Base-by-base conservation (phyloP, 805 yeast genomes). In the Wickerhamia fluorescens region DNA sequence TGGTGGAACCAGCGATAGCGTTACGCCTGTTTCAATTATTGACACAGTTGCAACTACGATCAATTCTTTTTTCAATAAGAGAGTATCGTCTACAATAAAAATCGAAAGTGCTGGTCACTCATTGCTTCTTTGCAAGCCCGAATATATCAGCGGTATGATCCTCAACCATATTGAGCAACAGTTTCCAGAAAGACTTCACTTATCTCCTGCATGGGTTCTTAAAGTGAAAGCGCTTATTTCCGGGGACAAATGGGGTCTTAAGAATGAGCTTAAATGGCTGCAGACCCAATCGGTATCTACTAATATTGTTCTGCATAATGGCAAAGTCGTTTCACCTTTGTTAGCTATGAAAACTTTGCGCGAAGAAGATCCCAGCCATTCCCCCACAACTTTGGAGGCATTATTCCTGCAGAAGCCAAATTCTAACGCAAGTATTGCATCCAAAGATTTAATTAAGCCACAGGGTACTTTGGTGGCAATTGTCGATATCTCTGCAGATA, bases 161-260 rank as follows among this genome's bases (percentile, higher is more conserved):
- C 61, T 75, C 32, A 68, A 72, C 40, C 83, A 78, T 44, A 44
- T 80, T 10, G 72, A 68, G 31, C 56, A 43, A 29, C 52, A 64
- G 15, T 57, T 59, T 29, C 75, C 77, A 13, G 61, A 58, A 25
- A 31, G 68, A 21, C 55, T 71, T 28, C 70, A 76, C 40, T 62
- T 82, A 20, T 72, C 77, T 13, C 73, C 80, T 15, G 71, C 82
- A 2, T 81, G 88, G 88, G 85, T 78, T 27, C 60, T 81, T 29
- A 65, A 71, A 37, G 63, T 74, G 11, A 71, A 75, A 42, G 82
- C 82, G 3, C 66, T 72, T 29, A 66, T 74, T 9, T 68, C 74
- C 15, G 81, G 80, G 2, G 81, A 73, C 42, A 81, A 82, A 52
- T 82, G 89, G 89, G 83, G 86, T 14, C 53, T 82, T 38, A 81